These are phyloP conservation scores for Penicillium paradoxum DNA, from an alignment of 495 filamentous ascomycete species.

Conservation along the genomic window DNA sequence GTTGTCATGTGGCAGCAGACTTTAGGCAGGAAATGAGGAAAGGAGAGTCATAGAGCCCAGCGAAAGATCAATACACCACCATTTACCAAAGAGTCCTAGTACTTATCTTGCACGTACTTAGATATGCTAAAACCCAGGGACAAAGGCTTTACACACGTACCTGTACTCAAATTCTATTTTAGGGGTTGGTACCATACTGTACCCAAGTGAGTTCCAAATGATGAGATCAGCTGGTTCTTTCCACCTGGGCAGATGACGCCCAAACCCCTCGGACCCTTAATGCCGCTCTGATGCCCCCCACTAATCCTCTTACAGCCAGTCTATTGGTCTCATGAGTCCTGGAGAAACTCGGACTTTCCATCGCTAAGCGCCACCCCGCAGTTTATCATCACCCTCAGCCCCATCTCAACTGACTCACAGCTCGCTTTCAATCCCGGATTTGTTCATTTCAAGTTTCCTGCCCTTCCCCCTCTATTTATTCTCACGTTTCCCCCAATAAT, in stretches of 20 bases:
- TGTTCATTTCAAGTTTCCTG: not conserved
- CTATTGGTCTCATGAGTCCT: constrained; percentile 7
- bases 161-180: not conserved
- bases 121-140: not conserved
- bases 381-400: constrained; percentile 5
- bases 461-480: too few relatives aligned
- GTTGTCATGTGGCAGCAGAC: constrained; percentile 20
- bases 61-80: not conserved
- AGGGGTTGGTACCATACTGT: not conserved
- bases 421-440: not conserved
- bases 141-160: not conserved
- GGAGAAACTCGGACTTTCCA: constrained; percentile 1
- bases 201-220: not conserved
- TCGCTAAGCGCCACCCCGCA: constrained; percentile 16
- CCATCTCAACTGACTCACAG: constrained; percentile 2
- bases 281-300: constrained; percentile 2
- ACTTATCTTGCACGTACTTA: not conserved
- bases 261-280: not conserved
- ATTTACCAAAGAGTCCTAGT: not conserved
- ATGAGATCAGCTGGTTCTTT: constrained; percentile 6
- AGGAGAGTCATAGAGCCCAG: not conserved
- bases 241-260: constrained; percentile 5
- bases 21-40: not conserved
- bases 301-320: not conserved
- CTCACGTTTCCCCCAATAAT: too few relatives aligned